phyloP scores from a whole-genome alignment of 73 alveolate species.

The Stentor roeselii region DNA sequence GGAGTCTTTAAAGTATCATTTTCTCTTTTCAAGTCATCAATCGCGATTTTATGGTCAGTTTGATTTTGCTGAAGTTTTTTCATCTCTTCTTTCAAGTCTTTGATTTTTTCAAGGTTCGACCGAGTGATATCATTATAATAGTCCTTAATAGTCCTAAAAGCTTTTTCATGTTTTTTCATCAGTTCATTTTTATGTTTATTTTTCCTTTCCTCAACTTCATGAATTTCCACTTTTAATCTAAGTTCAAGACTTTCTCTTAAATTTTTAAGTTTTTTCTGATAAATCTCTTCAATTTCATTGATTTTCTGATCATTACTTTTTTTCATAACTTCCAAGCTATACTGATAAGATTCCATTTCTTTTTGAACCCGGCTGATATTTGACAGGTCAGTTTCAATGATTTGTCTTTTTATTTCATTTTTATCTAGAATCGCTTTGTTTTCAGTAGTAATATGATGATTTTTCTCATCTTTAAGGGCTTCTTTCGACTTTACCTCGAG shows the following conservation, averaged over 20 bases:
- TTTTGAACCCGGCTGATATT: slow-evolving; percentile 70
- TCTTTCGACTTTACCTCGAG: slow-evolving; percentile 71
- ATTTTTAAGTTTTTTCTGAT: slow-evolving; percentile 63
- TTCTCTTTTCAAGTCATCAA: background rate
- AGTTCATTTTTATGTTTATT: slow-evolving; percentile 86
- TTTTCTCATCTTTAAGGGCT: slow-evolving; percentile 75
- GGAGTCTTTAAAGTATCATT: background rate
- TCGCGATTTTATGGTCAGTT: too few species aligned
- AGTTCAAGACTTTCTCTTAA: slow-evolving; percentile 83
- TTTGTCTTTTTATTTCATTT: slow-evolving; percentile 69
- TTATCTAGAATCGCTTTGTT: slow-evolving; percentile 73
- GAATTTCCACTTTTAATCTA: slow-evolving; percentile 89
- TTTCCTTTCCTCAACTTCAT: slow-evolving; percentile 92
- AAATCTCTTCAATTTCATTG: slow-evolving; percentile 52
- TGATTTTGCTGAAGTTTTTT: too few species aligned
- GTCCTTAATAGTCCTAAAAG: slow-evolving; percentile 85
- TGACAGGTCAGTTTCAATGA: slow-evolving; percentile 62
- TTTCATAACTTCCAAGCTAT: too few species aligned
- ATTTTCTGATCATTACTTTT: too few species aligned
- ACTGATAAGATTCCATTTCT: too few species aligned
- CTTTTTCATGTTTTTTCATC: slow-evolving; percentile 85
- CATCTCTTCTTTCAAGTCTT: slow-evolving; percentile 76
- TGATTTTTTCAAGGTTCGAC: slow-evolving; percentile 86
- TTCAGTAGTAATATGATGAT: slow-evolving; percentile 64
- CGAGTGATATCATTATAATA: slow-evolving; percentile 87